Base-by-base conservation (phyloP, 768 basidiomycete genomes). In the Boletus speciosus region DNA sequence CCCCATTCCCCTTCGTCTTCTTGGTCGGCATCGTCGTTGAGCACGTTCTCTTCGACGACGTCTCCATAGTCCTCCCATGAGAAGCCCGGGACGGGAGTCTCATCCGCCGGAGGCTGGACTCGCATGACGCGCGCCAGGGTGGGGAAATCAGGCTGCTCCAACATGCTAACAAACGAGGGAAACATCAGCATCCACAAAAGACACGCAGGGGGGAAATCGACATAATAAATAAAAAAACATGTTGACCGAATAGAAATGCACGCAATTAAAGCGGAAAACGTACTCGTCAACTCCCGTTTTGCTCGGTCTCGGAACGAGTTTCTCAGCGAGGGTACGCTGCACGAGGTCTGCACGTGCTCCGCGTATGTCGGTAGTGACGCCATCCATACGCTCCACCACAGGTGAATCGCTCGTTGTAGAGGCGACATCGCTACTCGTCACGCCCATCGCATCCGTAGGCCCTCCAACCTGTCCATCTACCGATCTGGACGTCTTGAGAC, bases 51-150 rank as follows among this genome's bases (percentile, higher is more conserved):
- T 16, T 63, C 63, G 47, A 79, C 67, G 21, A 81, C 81, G 48
- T 89, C 85, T 52, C 90, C 89, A 62, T 90, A 90, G 72, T 90
- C 88, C 0, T 72, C 83, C 88, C 85, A 88, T 0, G 86, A 81
- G 66, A 85, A 86, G 0, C 88, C 87, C 6, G 74, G 68, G 8
- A 80, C 82, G 15, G 86, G 84, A 39, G 76, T 74, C 51, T 85
- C 83, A 52, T 77, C 76, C n/a, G 81, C 69, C 10, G 62, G 70
- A 15, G 85, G 82, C 57, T 77, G 77, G 5, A 90, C 78, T 23
- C 86, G 87, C 75, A 88, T 81, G 54, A 90, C 85, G 35, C 84
- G 82, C n/a, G 86, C 74, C 29, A 83, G 15, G 69, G 68, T 42
- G 66, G 83, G 71, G 47, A 78, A 68, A 63, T 85, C 80, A 3